Evolutionary conservation across 371 early-diverging fungal species (phyloP), one percentile per base, ranked within the genome.

Genomic region (Saksenaea oblongispora): DNA sequence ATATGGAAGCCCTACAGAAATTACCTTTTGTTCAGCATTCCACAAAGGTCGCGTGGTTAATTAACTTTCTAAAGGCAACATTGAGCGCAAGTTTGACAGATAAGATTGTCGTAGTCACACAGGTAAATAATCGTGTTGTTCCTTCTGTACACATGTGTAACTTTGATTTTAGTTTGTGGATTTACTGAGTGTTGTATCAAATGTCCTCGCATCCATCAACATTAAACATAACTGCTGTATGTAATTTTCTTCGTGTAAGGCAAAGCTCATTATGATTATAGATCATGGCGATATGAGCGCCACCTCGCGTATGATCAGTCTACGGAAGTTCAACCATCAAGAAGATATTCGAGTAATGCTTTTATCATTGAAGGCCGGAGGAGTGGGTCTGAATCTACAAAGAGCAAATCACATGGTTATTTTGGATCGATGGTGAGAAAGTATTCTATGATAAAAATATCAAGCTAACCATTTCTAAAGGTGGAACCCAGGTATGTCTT

Each of bases 321-420:
- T 79, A 42, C 65, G 72, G 28, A 62, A 60, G 26, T 79, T 79
- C 55, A 75, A 79, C n/a, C 69, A 72, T 36, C 61, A 72, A 10
- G 55, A 62, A 26, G 65, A 66, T 22, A 54, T 62, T 10, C 37
- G 76, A 44, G 69, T 79, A 10, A 65, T 79, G 60, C 54, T 76
- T n/a, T 68, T 79, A 60, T 74, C 79, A 9, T 55, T 79, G 24
- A 79, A 79, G 37, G 79, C 79, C 9, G 79, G 79, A 57, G 79
- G 79, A 35, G 71, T 74, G 15, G 79, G 79, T 3, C 55, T 79
- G 24, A 79, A 79, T 57, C 44, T 79, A 13, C 79, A 79, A 53
- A 59, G 73, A 53, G 79, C 79, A 11, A 79, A 79, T 55, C 76
- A 79, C 28, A 79, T 79, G 79, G 73, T 79, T 35, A 72, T 79